Evolutionary conservation across 768 basidiomycete species (phyloP).

Genomic region (Amanita rubescens): DNA sequence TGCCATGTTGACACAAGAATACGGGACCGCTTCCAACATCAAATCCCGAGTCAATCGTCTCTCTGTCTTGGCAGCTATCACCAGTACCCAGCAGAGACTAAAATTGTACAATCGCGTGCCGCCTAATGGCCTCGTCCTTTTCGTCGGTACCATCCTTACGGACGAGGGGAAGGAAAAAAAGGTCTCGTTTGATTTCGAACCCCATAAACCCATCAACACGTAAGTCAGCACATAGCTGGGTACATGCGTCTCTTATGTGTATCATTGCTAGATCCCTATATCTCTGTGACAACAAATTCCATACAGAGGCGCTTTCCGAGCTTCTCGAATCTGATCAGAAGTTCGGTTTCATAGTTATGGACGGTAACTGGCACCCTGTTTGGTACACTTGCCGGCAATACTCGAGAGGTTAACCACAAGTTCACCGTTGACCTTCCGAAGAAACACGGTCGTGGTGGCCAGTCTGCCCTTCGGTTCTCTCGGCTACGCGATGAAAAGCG

Average conservation of each 20-base stretch:
- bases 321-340: slow-evolving; percentile 95
- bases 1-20: slow-evolving; percentile 97
- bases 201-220: slow-evolving; percentile 99
- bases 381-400: slow-evolving; percentile 93
- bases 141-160: slow-evolving; percentile 96
- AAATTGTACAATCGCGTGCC: slow-evolving; percentile 97
- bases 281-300: slow-evolving; percentile 99
- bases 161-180: slow-evolving; percentile 99
- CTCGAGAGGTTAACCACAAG: slow-evolving; percentile 95
- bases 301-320: slow-evolving; percentile 95
- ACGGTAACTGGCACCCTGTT: slow-evolving; percentile 97
- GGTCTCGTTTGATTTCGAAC: slow-evolving; percentile 96
- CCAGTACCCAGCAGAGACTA: slow-evolving; percentile 93
- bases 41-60: slow-evolving; percentile 98
- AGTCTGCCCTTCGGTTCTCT: slow-evolving; percentile 98
- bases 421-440: slow-evolving; percentile 99
- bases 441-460: slow-evolving; percentile 99
- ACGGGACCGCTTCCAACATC: slow-evolving; percentile 99
- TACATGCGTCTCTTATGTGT: slow-evolving; percentile 5
- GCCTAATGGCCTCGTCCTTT: slow-evolving; percentile 93
- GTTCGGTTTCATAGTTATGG: slow-evolving; percentile 99
- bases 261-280: slow-evolving; percentile 70
- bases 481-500: slow-evolving; percentile 98
- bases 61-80: slow-evolving; percentile 96
- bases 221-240: slow-evolving; percentile 30